These are phyloP conservation scores for Lyophyllum decastes DNA, from an alignment of 768 basidiomycete genomes.

Conservation along the genomic window DNA sequence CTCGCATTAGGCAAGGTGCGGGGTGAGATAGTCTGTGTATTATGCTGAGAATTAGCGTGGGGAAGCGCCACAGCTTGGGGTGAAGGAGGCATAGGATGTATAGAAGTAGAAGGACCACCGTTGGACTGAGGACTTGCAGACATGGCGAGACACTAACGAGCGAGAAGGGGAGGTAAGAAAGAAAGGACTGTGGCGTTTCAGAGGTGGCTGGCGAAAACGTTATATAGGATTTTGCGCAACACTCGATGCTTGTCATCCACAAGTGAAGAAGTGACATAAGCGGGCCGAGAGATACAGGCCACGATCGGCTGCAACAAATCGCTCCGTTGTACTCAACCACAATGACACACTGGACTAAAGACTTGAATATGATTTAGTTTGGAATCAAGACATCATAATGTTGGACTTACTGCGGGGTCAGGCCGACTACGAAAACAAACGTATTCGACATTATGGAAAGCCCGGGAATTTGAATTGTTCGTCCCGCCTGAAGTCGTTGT, in stretches of 20 bases:
- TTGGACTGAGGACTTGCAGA: constrained; percentile 1
- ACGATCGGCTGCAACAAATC: not conserved
- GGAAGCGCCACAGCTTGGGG: constrained; percentile 13
- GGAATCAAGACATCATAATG: not conserved
- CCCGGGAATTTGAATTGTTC: too few species aligned
- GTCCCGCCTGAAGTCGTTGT: too few species aligned
- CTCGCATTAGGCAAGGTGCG: not conserved
- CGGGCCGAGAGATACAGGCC: not conserved
- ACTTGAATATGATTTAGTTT: not conserved
- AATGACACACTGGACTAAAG: constrained; percentile 1
- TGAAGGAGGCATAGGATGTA: constrained; percentile 10
- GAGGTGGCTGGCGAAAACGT: not conserved
- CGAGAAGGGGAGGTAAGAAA: not conserved
- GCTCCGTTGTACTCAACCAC: not conserved
- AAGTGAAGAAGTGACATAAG: constrained; percentile 10
- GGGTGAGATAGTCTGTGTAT: not conserved
- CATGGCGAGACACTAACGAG: not conserved
- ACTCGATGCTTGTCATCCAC: not conserved
- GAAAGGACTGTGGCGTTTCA: not conserved
- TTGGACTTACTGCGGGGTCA: not conserved
- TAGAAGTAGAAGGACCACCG: constrained; percentile 13
- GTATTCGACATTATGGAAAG: too few species aligned
- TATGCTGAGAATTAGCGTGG: not conserved
- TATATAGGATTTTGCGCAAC: not conserved
- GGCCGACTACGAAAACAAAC: not conserved